phyloP scores from a whole-genome alignment of 2,329 filamentous ascomycete genomes.

The Trichoderma oligosporum region DNA sequence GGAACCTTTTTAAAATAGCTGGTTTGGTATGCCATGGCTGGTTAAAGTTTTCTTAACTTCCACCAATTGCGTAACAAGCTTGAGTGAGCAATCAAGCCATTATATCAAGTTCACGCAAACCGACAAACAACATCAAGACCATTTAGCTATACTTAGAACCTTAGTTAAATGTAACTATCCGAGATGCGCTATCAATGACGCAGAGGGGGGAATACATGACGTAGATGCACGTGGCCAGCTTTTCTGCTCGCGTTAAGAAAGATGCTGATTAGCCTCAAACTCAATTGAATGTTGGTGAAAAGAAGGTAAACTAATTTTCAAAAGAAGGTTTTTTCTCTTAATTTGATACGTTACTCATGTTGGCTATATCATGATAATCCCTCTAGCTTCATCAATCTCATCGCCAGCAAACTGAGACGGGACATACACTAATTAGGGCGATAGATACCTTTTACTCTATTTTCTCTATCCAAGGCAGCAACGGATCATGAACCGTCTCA shows the following conservation, averaged over 20 bases:
- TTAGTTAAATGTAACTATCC: neutral
- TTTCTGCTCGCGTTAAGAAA: neutral
- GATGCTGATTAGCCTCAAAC: neutral
- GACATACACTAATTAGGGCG: too few species aligned
- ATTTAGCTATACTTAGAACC: too few species aligned
- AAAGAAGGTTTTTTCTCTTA: too few species aligned
- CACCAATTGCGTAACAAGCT: conserved; percentile 16
- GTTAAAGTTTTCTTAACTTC: neutral
- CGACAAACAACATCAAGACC: conserved; percentile 5
- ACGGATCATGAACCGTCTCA: too few species aligned
- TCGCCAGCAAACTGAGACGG: too few species aligned
- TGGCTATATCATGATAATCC: too few species aligned
- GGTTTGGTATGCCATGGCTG: neutral
- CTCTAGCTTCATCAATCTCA: too few species aligned
- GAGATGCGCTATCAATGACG: conserved; percentile 8
- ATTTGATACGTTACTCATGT: too few species aligned
- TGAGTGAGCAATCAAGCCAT: conserved; percentile 1
- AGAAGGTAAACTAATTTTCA: too few species aligned
- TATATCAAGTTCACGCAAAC: conserved; percentile 5
- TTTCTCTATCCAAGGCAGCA: too few species aligned
- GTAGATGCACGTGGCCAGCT: conserved; percentile 11
- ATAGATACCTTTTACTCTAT: too few species aligned
- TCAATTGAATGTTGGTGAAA: conserved; percentile 4
- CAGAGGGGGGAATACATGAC: conserved; percentile 13
- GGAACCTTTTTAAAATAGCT: neutral